Percentiles rank a stretch among this genome's conserved stretches.
Conservation (phyloP, 2,329 filamentous ascomycete genomes). For the Paracoccidioides lutzii region DNA sequence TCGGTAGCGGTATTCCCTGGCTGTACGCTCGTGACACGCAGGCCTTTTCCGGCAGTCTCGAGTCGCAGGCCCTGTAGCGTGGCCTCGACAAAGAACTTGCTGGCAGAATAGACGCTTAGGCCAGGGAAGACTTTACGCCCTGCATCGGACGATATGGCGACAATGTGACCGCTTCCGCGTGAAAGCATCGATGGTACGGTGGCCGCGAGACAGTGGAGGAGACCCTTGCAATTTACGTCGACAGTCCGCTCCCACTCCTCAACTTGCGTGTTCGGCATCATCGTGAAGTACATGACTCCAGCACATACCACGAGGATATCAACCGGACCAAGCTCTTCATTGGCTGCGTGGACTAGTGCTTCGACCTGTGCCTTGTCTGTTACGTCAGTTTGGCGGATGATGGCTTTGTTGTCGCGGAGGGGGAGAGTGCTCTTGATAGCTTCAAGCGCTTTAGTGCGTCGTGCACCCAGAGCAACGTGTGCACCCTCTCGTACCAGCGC, state of each 20-base stretch:
- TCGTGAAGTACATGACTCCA: conserved; percentile 79
- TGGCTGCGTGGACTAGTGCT: conserved; percentile 47
- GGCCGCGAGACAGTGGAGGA: conserved; percentile 58
- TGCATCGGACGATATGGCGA: conserved; percentile 71
- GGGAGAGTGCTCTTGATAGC: conserved; percentile 49
- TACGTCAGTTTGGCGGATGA: conserved; percentile 60
- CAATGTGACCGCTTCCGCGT: conserved; percentile 57
- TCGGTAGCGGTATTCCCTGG: conserved; percentile 67
- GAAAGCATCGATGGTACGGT: conserved; percentile 59
- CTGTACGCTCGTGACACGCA: conserved; percentile 63
- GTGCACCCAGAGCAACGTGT: conserved; percentile 58
- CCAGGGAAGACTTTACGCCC: conserved; percentile 73
- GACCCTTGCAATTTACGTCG: conserved; percentile 76
- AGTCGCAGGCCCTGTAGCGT: conserved; percentile 62
- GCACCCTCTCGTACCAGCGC: conserved; percentile 59
- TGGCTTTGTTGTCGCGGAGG: conserved; percentile 45
- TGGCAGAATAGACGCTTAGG: conserved; percentile 67
- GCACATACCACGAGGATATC: conserved; percentile 72
- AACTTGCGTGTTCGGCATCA: conserved; percentile 64
- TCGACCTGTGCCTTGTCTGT: conserved; percentile 55
- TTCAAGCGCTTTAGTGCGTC: conserved; percentile 56
- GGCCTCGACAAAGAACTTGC: conserved; percentile 76
- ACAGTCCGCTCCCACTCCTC: conserved; percentile 74
- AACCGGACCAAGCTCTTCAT: conserved; percentile 53
- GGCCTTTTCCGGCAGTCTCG: conserved; percentile 60